These are phyloP conservation scores for Amanita polypyramis DNA, from an alignment of 768 basidiomycete species.

Conservation along the genomic window DNA sequence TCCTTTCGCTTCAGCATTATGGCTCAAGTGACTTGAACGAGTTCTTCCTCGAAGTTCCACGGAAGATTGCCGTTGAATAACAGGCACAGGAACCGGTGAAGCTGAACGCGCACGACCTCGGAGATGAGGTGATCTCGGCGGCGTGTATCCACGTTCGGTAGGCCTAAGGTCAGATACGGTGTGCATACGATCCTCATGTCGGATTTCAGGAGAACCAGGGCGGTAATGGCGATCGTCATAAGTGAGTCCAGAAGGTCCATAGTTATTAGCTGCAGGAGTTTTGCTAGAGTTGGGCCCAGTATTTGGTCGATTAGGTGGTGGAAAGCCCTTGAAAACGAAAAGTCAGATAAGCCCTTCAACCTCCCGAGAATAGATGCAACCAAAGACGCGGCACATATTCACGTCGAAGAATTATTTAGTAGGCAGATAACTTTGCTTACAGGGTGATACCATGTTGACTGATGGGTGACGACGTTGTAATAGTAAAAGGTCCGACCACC, in stretches of 20 bases:
- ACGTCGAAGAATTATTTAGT: slow-evolving; percentile 1
- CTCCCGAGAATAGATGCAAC: slow-evolving; percentile 15
- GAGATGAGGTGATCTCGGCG: slow-evolving; percentile 4
- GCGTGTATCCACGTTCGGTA: slow-evolving; percentile 1
- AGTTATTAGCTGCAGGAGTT: slow-evolving; percentile 9
- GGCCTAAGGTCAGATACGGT: not conserved
- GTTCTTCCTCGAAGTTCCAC: not conserved
- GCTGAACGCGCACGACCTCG: slow-evolving; percentile 1
- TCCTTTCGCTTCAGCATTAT: slow-evolving; percentile 5
- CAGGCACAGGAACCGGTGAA: not conserved
- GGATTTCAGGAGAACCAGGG: slow-evolving; percentile 26
- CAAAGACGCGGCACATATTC: slow-evolving; percentile 16
- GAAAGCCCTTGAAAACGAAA: not conserved
- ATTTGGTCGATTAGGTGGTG: not conserved
- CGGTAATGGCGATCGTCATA: slow-evolving; percentile 61
- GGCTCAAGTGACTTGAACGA: slow-evolving; percentile 6
- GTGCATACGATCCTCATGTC: slow-evolving; percentile 11
- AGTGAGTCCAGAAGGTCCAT: slow-evolving; percentile 14
- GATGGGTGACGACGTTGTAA: slow-evolving; percentile 44
- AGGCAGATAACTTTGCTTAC: slow-evolving; percentile 20
- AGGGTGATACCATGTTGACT: slow-evolving; percentile 51
- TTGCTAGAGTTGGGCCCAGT: slow-evolving; percentile 10
- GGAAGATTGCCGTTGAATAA: not conserved
- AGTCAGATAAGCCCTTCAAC: not conserved
- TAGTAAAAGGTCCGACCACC: slow-evolving; percentile 40